A percentile compares a stretch with the other conserved stretches of the same genome.
phyloP scores from a whole-genome alignment of 352 stramenopile genomes.

The Lagenidium sp. region DNA sequence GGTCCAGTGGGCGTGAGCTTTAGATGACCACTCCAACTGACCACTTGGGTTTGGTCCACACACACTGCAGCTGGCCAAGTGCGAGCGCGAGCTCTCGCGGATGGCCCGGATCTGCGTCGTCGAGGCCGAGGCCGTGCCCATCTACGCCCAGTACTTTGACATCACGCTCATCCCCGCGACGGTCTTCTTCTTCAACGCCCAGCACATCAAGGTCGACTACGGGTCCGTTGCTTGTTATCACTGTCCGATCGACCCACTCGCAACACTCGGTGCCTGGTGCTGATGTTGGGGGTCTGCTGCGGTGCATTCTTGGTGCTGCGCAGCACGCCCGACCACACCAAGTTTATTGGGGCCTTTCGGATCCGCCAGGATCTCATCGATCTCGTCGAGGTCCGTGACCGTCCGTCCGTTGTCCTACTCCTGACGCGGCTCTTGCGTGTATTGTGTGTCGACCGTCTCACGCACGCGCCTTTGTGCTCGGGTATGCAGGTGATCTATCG shows the following conservation, averaged over 20 bases:
- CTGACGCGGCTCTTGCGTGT: too few relatives aligned
- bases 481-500: slow-evolving; percentile 79
- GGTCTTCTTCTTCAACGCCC: slow-evolving; percentile 83
- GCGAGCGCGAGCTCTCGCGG: slow-evolving; percentile 63
- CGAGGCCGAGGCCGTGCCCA: slow-evolving; percentile 56
- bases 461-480: too few relatives aligned
- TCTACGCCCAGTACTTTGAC: slow-evolving; percentile 87
- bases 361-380: slow-evolving; percentile 79
- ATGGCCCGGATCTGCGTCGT: slow-evolving; percentile 73
- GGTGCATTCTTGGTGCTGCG: too few relatives aligned
- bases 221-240: too few relatives aligned
- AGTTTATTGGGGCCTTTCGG: slow-evolving; percentile 80
- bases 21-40: too few relatives aligned
- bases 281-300: too few relatives aligned
- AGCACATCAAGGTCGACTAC: slow-evolving; percentile 89
- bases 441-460: too few relatives aligned
- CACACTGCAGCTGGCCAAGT: slow-evolving; percentile 65
- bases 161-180: slow-evolving; percentile 81
- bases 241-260: too few relatives aligned
- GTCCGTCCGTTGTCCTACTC: too few relatives aligned
- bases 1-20: too few relatives aligned
- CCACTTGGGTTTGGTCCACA: background rate
- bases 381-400: slow-evolving; percentile 67
- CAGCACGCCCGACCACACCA: slow-evolving; percentile 81
- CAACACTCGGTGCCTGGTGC: too few relatives aligned